Evolutionary conservation across 2,329 filamentous ascomycete genomes (phyloP).

Genomic region (Diaporthe sp.): DNA sequence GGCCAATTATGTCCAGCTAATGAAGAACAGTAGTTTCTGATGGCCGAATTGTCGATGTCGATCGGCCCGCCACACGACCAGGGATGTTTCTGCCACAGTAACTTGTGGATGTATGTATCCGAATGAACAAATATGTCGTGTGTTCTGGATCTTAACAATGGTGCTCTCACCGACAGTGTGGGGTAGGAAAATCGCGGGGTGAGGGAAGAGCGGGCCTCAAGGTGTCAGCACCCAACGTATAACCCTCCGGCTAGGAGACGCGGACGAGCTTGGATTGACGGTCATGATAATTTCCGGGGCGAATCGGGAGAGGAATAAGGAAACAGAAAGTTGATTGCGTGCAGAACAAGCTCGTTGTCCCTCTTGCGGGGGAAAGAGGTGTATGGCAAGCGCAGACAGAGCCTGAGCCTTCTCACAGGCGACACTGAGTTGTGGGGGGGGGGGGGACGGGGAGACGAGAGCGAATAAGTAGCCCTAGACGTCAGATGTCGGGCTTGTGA

Average conservation of each 20-base stretch:
- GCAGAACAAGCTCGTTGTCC: constrained; percentile 27
- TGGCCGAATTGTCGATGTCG: not conserved
- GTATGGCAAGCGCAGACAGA: constrained; percentile 20
- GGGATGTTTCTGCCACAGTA: constrained; percentile 8
- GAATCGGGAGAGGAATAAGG: constrained; percentile 27
- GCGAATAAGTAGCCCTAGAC: constrained; percentile 26
- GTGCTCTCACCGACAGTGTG: constrained; percentile 40
- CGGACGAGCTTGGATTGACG: constrained; percentile 52
- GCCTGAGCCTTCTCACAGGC: constrained; percentile 1
- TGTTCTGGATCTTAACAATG: constrained; percentile 39
- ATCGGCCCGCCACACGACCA: constrained; percentile 13
- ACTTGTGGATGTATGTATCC: constrained; percentile 29
- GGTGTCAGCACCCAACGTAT: constrained; percentile 55
- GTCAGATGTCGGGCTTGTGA: constrained; percentile 32
- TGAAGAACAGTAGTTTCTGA: not conserved
- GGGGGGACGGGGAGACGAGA: constrained; percentile 17
- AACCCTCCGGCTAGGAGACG: constrained; percentile 58
- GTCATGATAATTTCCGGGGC: constrained; percentile 56
- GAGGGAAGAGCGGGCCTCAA: constrained; percentile 43
- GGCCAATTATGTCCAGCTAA: constrained; percentile 1
- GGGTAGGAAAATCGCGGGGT: constrained; percentile 45
- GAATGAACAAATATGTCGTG: constrained; percentile 24
- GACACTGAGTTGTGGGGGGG: constrained; percentile 4
- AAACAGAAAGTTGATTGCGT: constrained; percentile 30
- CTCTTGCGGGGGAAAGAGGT: constrained; percentile 20